Base-by-base conservation (phyloP, 371 early-diverging fungal genomes). In the Mucor velutinosus region DNA sequence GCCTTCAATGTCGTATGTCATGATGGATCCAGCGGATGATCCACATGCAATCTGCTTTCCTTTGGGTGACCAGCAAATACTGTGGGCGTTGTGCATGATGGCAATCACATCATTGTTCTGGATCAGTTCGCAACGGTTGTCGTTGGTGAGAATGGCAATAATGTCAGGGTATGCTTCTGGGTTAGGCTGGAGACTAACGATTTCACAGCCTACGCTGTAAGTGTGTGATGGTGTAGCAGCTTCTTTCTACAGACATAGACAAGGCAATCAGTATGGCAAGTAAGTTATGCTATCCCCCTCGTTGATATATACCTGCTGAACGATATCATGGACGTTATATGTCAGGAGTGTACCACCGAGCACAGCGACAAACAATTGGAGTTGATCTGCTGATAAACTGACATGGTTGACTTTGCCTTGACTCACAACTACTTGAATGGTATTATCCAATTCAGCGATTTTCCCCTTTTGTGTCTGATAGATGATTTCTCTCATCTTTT, bases 21-120 rank as follows among this genome's bases (percentile, higher is more conserved):
- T 33, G 11, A 86, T 29, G 12, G 45, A 41, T 11, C 83, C 85
- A 35, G 72, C 47, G 17, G 58, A 49, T 3, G 66, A 64, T 27
- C 87, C 87, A 45, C 78, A 78, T 2, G 76, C 75, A 33, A 86
- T 62, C 39, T 85, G 87, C 25, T 82, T 83, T 39, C 87, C 87
- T 57, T 80, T 84, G 27, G 77, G 84, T 7, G 85, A 85, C 87
- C 87, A 86, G 51, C 80, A 85, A 25, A 78, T 70, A 17, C 80
- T 70, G 12, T 65, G 47, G 3, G 64, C 39, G 30, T 69, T 33
- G 10, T 73, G 66, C 0, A 84, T 58, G 0, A 60, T 60, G 0
- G 69, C 60, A 0, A 58, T 56, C 0, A 55, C 71, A 15, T 58
- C 41, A 0, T 74, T 77, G n/a, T 63, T 70, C 35, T 70, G 57